Evolutionary conservation across 108 stramenopile genomes (phyloP), one percentile per base, ranked within the genome.

Genomic region (Aurantiochytrium sp.): DNA sequence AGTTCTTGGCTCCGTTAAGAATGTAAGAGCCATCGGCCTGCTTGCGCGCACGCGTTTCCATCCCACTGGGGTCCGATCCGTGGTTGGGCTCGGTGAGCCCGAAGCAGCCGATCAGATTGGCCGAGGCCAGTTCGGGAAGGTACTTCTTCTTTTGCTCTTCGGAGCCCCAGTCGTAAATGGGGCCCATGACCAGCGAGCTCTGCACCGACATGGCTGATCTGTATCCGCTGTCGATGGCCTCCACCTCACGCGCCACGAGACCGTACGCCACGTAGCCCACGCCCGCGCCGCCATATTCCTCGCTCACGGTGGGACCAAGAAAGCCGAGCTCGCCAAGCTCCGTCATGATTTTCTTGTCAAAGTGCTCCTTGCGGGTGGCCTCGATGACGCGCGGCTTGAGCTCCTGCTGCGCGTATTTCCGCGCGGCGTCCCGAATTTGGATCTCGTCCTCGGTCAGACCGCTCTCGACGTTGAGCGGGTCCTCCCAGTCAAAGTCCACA

Each of bases 41-140:
- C 72, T 94, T 95, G 4, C 58, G 29, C 5, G 96, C 95, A 8
- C 93, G 89, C 4, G 97, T 96, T 91, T 95, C 96, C 98, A 98
- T 98, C 43, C 94, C 91, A 4, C 93, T 92, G 19, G 98, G 98
- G 91, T 98, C 98, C 8, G 93, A 94, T 10, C 98, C 98, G 92
- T 97, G 97, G 89, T 97, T 96, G 28, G 98, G 98, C 89, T 98
- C 98, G 45, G 98, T 98, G 89, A 98, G 91, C 5, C 98, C 98
- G 92, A 98, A 98, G 88, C 97, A 98, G 72, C 98, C 97, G 16
- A 98, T 91, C 44, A 97, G 69, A 18, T 96, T 93, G 21, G 97
- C 97, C 5, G 71, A 18, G 8, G 97, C 97, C 59, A 97, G 92
- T 58, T 93, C 92, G 5, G 98, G 98, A 88, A 98, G 92, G 89